Evolutionary conservation across 306 rosid genomes (phyloP).

Genomic region (Prunus mira): DNA sequence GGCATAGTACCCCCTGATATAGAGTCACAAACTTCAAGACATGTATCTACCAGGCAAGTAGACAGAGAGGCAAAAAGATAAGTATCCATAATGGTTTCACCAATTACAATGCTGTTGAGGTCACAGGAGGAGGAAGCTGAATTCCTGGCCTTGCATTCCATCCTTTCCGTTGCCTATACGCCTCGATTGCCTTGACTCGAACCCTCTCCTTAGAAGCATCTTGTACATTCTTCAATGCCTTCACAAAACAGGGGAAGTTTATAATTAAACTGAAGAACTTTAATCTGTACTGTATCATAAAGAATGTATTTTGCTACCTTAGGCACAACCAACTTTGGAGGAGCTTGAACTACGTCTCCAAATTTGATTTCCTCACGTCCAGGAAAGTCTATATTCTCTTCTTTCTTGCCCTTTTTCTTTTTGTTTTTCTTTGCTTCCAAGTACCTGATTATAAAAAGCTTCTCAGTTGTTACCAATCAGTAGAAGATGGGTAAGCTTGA

Average conservation of each 20-base stretch:
- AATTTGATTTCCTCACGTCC: conserved; percentile 67
- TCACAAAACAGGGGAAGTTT: conserved; percentile 21
- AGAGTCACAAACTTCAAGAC: background rate
- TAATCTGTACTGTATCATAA: conserved; percentile 10
- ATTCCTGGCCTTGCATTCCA: conserved; percentile 87
- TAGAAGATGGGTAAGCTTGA: background rate
- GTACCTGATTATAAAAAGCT: conserved; percentile 43
- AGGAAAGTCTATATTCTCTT: conserved; percentile 54
- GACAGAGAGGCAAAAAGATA: background rate
- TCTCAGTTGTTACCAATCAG: background rate
- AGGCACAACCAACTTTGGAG: conserved; percentile 68
- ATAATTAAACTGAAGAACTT: conserved; percentile 4
- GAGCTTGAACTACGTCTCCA: conserved; percentile 92
- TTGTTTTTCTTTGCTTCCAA: conserved; percentile 66
- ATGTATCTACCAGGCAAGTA: background rate
- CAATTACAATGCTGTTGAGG: conserved; percentile 13
- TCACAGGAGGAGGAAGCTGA: conserved; percentile 42
- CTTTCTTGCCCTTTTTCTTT: conserved; percentile 47
- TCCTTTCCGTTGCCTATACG: conserved; percentile 69
- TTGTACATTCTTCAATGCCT: conserved; percentile 62
- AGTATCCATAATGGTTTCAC: background rate
- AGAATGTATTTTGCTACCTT: conserved; percentile 48
- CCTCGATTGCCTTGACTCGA: conserved; percentile 76
- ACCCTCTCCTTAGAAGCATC: conserved; percentile 81
- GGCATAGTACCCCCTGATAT: background rate